Base-by-base conservation (phyloP, 2,329 filamentous ascomycete genomes). In the Aureobasidium sp. region DNA sequence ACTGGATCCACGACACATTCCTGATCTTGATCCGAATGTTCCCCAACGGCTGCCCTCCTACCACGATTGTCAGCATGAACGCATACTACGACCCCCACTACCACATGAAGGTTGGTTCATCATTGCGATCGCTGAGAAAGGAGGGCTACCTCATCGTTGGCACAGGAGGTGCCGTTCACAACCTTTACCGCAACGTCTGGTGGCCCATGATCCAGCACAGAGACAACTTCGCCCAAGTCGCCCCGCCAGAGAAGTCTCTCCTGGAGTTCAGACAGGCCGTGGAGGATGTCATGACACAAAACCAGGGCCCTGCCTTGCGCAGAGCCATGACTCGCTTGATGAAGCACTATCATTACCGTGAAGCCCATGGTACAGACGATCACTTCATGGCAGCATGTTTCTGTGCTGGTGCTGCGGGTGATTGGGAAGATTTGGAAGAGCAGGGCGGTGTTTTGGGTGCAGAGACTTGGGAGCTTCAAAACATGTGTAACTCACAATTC, bases 1-100 rank as follows among this genome's bases (percentile, higher is more conserved):
- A 88, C 68, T 89, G 85, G 86, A 88, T 89, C 69, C 85, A 89
- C 75, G 86, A 89, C 71, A 87, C 84, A 0, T 89, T 84, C 68
- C 78, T 89, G 3, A 81, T 89, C 62, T 75, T 88, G 9, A 86
- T 88, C 69, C 78, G 85, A 60, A 89, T 89, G 85, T 89, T 89
- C 65, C 86, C 85, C 0, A 65, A 68, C 1, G 77, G 75, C n/a
- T 87, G 83, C 67, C 86, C 86, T 1, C 86, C 86, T 0, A 87
- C 85, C 0, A 86, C 84, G 2, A 77, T 87, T 60, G 72, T 84
- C 61, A 79, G 75, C 40, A 78, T 81, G 74, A 83, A 84, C 63
- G 77, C 78, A 0, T 73, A 79, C 9, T 84, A 80, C 68, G 81
- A 84, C 64, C 81, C 82, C 0, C 79, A 83, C 66, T 79, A 77